Evolutionary conservation across 108 stramenopile genomes (phyloP).

Genomic region (Pseudonitzschia multistriata): DNA sequence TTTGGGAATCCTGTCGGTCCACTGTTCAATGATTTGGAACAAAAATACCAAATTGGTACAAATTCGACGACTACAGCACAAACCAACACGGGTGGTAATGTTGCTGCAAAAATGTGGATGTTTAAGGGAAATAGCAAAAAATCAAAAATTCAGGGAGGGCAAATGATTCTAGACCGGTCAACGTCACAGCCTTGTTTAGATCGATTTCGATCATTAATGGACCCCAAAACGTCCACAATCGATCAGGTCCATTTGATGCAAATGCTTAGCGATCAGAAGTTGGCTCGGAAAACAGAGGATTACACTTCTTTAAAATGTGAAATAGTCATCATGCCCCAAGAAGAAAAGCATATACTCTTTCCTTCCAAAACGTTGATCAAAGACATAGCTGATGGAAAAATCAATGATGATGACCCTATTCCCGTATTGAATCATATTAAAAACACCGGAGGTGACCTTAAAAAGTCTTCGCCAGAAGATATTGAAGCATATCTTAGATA

Average conservation of each 20-base stretch:
- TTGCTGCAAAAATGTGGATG: conserved; percentile 20
- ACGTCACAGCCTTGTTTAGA: conserved; percentile 18
- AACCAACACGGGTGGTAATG: neutral
- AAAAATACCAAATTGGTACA: conserved; percentile 7
- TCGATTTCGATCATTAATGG: conserved; percentile 5
- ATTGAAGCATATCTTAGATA: conserved; percentile 4
- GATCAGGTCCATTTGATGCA: conserved; percentile 6
- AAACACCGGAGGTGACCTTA: neutral
- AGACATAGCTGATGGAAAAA: neutral
- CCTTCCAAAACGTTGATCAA: neutral
- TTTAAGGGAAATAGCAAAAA: conserved; percentile 2
- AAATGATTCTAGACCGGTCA: conserved; percentile 11
- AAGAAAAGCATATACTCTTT: neutral
- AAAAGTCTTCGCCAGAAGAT: neutral
- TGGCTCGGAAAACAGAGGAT: neutral
- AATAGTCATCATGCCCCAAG: neutral
- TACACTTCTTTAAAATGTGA: neutral
- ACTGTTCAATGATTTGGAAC: conserved; percentile 16
- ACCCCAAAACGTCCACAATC: conserved; percentile 2
- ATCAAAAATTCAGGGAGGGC: conserved; percentile 11
- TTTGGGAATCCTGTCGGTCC: conserved; percentile 5
- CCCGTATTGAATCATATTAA: conserved; percentile 1
- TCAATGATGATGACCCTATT: neutral
- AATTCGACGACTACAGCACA: neutral
- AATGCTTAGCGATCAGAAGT: conserved; percentile 1